Evolutionary conservation across 768 basidiomycete species (phyloP).

Genomic region (Suillus decipiens): DNA sequence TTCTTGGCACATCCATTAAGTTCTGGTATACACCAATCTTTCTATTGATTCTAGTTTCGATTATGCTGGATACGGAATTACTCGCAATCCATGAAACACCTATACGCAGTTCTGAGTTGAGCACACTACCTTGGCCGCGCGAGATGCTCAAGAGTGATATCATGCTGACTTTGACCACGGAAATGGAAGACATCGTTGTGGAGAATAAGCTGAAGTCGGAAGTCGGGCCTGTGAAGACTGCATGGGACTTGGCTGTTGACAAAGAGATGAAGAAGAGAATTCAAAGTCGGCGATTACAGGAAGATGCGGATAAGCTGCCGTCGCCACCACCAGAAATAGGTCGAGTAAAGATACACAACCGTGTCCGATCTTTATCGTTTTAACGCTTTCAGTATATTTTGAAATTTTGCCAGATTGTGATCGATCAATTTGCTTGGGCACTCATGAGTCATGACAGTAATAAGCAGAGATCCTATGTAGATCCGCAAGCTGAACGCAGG

Average conservation of each 20-base stretch:
- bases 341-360: constrained; percentile 3
- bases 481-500: constrained; percentile 4
- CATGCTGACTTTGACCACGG: constrained; percentile 45
- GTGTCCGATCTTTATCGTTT: constrained; percentile 31
- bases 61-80: constrained; percentile 55
- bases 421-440: background rate
- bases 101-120: constrained; percentile 17
- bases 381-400: constrained; percentile 10
- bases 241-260: constrained; percentile 49
- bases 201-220: constrained; percentile 61
- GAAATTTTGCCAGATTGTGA: background rate
- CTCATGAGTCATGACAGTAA: background rate
- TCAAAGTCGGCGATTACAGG: background rate
- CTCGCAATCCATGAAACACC: constrained; percentile 48
- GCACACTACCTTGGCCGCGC: constrained; percentile 30
- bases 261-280: constrained; percentile 11
- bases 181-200: constrained; percentile 68
- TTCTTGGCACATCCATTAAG: constrained; percentile 1
- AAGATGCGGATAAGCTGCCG: background rate
- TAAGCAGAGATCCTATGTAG: background rate
- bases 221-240: constrained; percentile 54
- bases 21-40: constrained; percentile 6
- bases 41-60: constrained; percentile 39
- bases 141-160: constrained; percentile 34
- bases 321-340: background rate